Base-by-base conservation (phyloP, 768 basidiomycete genomes). In the Amanita brunnescens region DNA sequence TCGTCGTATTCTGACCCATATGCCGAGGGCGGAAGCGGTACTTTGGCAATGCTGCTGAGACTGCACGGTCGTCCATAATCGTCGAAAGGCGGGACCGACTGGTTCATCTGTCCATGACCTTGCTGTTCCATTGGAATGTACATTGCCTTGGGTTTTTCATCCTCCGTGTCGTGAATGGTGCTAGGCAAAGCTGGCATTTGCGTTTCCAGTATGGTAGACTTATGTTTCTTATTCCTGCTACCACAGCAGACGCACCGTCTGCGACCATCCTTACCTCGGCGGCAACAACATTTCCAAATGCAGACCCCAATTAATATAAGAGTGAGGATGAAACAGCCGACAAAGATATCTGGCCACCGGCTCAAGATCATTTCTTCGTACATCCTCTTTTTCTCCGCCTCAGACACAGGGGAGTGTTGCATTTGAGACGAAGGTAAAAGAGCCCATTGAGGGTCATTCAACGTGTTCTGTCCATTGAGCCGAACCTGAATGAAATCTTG, bases 301-400 rank as follows among this genome's bases (percentile, higher is more conserved):
- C 75, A 75, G 49, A 72, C 68, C 8, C 75, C 77, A 29, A 74
- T 51, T 26, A 76, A 56, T 39, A 79, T 56, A 29, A 74, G 48
- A 21, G 80, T 62, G 53, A 80, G 64, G 2, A 73, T 63, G 23
- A 88, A 67, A 55, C 79, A 78, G 33, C 83, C 86, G 7, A 70
- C 55, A 39, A 84, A 72, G 60, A 86, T 85, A 61, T 83, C 85
- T 2, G 81, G 85, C 87, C 83, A 88, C 53, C 73, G 82, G 59
- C 80, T 84, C 58, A 82, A 73, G 34, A 81, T 70, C 70, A 73
- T 68, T 63, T 81, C 83, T 59, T 80, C 76, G 56, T 80, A 78
- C 53, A 71, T 70, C 47, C 81, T 75, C 68, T 86, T 85, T 68
- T 84, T 83, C 64, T 85, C 84, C 51, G 70, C 73, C 1, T 56